Base-by-base conservation (phyloP, 2,329 filamentous ascomycete species). In the Alternaria panax region DNA sequence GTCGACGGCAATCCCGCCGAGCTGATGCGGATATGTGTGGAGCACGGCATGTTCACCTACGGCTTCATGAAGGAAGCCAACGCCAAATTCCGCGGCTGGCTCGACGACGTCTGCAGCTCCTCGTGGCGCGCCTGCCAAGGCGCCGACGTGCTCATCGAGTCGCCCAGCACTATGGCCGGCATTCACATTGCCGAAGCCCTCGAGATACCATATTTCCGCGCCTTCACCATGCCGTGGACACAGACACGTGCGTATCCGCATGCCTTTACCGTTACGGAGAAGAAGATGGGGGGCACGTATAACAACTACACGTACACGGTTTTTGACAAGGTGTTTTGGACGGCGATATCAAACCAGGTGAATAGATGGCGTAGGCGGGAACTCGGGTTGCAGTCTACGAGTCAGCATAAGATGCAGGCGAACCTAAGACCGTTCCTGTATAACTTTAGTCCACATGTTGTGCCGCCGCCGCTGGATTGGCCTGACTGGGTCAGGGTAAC, bases 221-320 rank as follows among this genome's bases (percentile, higher is more conserved):
- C 93, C 0, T 99, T 99, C 75, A 96, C 93, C 18, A 99, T 99
- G 95, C 95, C 95, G 0, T 99, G 95, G 95, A 97, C 95, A 0
- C 88, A 93, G 48, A 99, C 95, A 16, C 86, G 95, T 53, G 93
- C 94, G 0, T 99, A 99, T 71, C 95, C 95, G 2, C 95, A 99
- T 78, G 95, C 95, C 0, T 99, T 99, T 78, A 90, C 94, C 25
- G 93, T 96, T 62, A 91, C 93, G 1, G 92, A 96, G 63, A 89
- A 92, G 78, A 97, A 96, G 80, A 92, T 96, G 88, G 95, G 95
- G 54, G 95, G 95, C 24, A 90, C 90, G 0, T 98, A 97, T 82
- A 99, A 99, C 75, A 93, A 93, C 75, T 89, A 96, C 73, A 95
- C 93, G 0, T 99, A 99, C 69, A 89, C 96, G 62, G 91, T 97